Conservation (phyloP, 768 basidiomycete genomes). For the Boletellus ananiceps region DNA sequence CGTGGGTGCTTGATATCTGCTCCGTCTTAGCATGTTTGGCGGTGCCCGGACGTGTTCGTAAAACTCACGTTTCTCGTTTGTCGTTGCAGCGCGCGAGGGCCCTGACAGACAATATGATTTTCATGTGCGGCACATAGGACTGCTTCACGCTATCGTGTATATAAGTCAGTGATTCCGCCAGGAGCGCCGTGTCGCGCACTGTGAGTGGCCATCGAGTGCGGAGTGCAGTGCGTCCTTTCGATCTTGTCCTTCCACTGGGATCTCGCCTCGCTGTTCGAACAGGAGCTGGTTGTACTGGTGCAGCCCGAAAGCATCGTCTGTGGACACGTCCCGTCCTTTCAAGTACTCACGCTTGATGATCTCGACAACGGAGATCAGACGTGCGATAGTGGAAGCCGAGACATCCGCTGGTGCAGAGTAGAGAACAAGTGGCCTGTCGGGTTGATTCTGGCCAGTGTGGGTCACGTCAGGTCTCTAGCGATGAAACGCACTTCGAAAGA, state of each 20-base stretch:
- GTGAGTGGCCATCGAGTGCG: slow-evolving; percentile 55
- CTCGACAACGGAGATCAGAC: slow-evolving; percentile 74
- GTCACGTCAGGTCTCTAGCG: not conserved
- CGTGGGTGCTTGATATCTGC: slow-evolving; percentile 54
- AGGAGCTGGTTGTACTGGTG: slow-evolving; percentile 77
- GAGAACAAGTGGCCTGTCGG: slow-evolving; percentile 46
- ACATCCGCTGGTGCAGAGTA: slow-evolving; percentile 51
- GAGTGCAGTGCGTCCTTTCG: slow-evolving; percentile 24
- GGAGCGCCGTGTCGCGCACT: slow-evolving; percentile 39
- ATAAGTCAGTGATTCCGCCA: not conserved
- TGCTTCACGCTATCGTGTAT: slow-evolving; percentile 42
- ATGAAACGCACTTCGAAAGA: slow-evolving; percentile 46
- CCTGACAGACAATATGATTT: slow-evolving; percentile 53
- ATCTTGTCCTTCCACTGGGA: slow-evolving; percentile 32
- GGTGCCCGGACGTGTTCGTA: not conserved
- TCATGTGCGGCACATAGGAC: slow-evolving; percentile 64
- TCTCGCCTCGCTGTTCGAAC: slow-evolving; percentile 31
- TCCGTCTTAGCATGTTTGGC: slow-evolving; percentile 7
- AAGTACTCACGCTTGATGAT: slow-evolving; percentile 82
- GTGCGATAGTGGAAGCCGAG: slow-evolving; percentile 43
- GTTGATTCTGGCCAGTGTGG: slow-evolving; percentile 39
- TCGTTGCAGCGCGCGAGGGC: slow-evolving; percentile 39
- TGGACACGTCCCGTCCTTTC: slow-evolving; percentile 43
- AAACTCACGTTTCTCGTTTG: slow-evolving; percentile 36
- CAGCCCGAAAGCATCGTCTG: slow-evolving; percentile 47